Base-by-base conservation (phyloP, 441 rosid species). In the Cnidoscolus chayamansa region DNA sequence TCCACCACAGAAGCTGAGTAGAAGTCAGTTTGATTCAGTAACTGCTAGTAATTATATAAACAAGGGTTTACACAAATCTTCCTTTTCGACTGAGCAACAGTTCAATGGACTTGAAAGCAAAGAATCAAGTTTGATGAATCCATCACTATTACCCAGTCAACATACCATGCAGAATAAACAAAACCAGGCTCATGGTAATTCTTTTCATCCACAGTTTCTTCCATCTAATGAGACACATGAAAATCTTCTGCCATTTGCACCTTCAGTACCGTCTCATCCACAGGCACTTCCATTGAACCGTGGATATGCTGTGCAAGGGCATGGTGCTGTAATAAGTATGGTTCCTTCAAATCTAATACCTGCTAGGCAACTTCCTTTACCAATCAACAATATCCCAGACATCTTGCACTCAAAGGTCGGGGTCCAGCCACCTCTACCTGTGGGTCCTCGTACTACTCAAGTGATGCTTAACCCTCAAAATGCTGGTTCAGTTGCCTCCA, bases 381-480 rank as follows among this genome's bases (percentile, higher is more conserved):
- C 85, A 16, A 68, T 79, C 63, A 86, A 78, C 64, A 85, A 81
- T 83, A 81, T 82, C 43, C 76, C 80, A 43, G 81, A 69, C 51
- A 55, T 81, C 63, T 76, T 76, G 61, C 86, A 73, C 64, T 65
- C 84, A 40, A 82, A 60, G 63, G 77, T 83, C 53, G 89, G 84
- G 74, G 63, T 81, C 64, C 63, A 84, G 74, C 96, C 91, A 25
- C 84, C 94, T 74, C 81, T 85, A 76, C 92, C 90, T 59, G 78
- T 82, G 2, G 93, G 90, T 65, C 89, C 77, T 59, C 85, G 72
- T 0, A 47, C 85, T 64, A 72, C 88, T 19, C 94, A 84, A 65
- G 73, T 83, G 67, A 79, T 88, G 45, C 79, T 85, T 54, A 76
- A 73, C 69, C 78, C 86, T 65, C 96, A 79, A 53, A 83, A 74